phyloP scores from a whole-genome alignment of 2,329 filamentous ascomycete genomes.

The Fusarium staphyleae region DNA sequence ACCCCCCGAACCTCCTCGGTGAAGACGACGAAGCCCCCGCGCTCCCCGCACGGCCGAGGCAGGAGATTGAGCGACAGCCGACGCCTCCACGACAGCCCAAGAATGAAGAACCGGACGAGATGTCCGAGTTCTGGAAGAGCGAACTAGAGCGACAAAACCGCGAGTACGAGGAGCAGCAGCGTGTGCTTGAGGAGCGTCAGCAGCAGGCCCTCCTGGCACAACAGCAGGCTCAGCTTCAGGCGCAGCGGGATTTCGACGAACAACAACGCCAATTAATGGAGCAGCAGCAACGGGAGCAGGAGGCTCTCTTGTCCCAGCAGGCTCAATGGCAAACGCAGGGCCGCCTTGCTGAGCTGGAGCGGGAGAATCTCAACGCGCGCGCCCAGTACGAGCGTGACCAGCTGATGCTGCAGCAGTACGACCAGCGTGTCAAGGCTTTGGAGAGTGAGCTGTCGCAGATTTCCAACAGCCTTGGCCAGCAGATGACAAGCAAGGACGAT shows the following conservation, averaged over 20 bases:
- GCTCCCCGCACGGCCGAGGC: constrained; percentile 81
- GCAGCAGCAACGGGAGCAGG: constrained; percentile 89
- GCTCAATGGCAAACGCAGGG: constrained; percentile 94
- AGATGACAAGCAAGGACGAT: constrained; percentile 89
- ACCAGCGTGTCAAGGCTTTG: constrained; percentile 89
- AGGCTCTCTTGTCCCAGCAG: constrained; percentile 87
- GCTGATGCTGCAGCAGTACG: constrained; percentile 95
- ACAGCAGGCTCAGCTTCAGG: constrained; percentile 81
- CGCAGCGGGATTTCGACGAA: constrained; percentile 95
- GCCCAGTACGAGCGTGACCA: constrained; percentile 98
- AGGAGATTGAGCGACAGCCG: constrained; percentile 72
- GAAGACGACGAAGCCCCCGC: constrained; percentile 87
- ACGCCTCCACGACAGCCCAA: constrained; percentile 73
- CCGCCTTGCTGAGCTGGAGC: constrained; percentile 92
- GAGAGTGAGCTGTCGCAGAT: constrained; percentile 87
- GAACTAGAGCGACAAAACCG: constrained; percentile 91
- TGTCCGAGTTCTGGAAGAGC: constrained; percentile 97
- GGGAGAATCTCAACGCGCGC: constrained; percentile 91
- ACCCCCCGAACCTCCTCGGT: constrained; percentile 85
- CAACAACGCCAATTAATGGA: constrained; percentile 88
- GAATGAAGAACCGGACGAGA: constrained; percentile 86
- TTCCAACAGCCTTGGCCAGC: constrained; percentile 82
- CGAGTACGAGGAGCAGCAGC: constrained; percentile 94
- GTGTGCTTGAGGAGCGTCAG: constrained; percentile 85
- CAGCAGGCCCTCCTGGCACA: constrained; percentile 82